phyloP scores from a whole-genome alignment of 129 eudicot genomes.

The Pulicaria dysenterica region DNA sequence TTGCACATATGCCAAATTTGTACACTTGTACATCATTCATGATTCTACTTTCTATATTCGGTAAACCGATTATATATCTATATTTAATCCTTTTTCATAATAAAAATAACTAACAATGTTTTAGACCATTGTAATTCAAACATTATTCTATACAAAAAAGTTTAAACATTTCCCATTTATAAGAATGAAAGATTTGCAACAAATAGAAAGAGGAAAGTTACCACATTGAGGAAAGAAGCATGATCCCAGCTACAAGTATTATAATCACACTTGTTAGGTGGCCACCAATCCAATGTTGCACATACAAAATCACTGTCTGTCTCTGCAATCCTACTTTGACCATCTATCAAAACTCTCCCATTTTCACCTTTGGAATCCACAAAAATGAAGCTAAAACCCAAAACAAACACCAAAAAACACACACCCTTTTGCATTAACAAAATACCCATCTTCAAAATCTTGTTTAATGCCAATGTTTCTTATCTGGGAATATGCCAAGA shows the following conservation, averaged over 20 bases:
- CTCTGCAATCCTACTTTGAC: constrained; percentile 46
- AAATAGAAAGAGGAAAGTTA: constrained; percentile 23
- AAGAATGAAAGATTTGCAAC: not conserved
- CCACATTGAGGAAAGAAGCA: constrained; percentile 87
- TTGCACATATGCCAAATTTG: too few species aligned
- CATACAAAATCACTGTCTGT: constrained; percentile 70
- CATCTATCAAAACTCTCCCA: constrained; percentile 56
- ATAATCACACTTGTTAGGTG: constrained; percentile 93
- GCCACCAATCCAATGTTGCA: constrained; percentile 99
- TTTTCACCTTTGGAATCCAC: constrained; percentile 36
- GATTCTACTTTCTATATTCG: not conserved
- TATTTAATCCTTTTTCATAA: too few species aligned
- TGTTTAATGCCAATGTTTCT: constrained; percentile 18
- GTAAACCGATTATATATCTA: not conserved
- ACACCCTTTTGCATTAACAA: constrained; percentile 43
- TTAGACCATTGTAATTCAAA: too few species aligned
- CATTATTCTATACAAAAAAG: too few species aligned
- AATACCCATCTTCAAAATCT: constrained; percentile 41
- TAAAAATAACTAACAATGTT: too few species aligned
- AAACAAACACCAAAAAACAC: constrained; percentile 36
- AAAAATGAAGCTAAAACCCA: constrained; percentile 36
- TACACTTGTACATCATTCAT: too few species aligned
- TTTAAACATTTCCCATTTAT: too few species aligned
- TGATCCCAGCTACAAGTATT: constrained; percentile 86
- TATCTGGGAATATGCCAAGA: constrained; percentile 4